Evolutionary conservation across 140 eudicot genomes (phyloP).

Genomic region (Senecio squalidus): DNA sequence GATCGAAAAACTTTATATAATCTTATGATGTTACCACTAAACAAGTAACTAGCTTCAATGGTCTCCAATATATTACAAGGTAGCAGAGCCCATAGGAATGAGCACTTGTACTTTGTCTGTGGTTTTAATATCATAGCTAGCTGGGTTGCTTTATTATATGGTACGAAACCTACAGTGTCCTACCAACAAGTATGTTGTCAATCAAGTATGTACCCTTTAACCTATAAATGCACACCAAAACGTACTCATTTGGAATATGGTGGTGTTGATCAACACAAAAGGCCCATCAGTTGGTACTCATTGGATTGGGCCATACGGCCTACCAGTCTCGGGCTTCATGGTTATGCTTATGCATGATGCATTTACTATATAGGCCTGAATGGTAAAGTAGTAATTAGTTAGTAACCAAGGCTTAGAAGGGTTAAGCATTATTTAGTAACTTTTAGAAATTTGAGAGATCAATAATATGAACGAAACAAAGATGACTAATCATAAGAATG

Average conservation of each 20-base stretch:
- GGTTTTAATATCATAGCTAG: background rate
- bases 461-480: too few relatives aligned
- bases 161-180: background rate
- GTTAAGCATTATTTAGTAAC: too few relatives aligned
- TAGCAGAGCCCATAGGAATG: too few relatives aligned
- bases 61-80: background rate
- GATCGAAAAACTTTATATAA: too few relatives aligned
- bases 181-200: background rate
- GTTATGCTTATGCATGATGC: background rate
- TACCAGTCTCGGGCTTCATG: background rate
- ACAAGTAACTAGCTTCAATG: too few relatives aligned
- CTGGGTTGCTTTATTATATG: background rate
- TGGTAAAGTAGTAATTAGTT: too few relatives aligned
- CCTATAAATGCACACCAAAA: background rate
- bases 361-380: too few relatives aligned
- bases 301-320: background rate
- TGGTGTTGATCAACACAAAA: too few relatives aligned
- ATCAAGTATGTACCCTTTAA: background rate
- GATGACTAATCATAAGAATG: too few relatives aligned
- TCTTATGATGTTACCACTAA: too few relatives aligned
- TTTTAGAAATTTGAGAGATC: too few relatives aligned
- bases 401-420: too few relatives aligned
- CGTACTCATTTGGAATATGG: background rate
- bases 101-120: background rate
- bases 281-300: background rate